Conservation (phyloP, 2,329 filamentous ascomycete genomes). For the Aspergillus jensenii region DNA sequence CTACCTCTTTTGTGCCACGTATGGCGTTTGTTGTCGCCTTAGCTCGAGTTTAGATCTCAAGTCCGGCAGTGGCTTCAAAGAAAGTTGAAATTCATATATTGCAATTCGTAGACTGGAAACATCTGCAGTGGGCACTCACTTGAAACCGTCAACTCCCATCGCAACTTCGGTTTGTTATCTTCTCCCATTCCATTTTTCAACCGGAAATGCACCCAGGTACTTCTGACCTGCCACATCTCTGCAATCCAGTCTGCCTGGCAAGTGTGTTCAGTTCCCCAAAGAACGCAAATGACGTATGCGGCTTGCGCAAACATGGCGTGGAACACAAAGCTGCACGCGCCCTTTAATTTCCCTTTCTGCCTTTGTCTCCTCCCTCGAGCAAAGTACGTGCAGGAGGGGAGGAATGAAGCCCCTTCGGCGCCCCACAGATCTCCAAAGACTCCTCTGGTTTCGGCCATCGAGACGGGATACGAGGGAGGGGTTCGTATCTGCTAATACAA, state of each 20-base stretch:
- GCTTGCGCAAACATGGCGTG: conserved; percentile 8
- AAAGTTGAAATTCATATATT: conserved; percentile 21
- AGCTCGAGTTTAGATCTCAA: conserved; percentile 27
- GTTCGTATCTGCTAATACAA: too few relatives aligned
- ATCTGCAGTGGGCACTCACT: too few relatives aligned
- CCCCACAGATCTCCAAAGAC: too few relatives aligned
- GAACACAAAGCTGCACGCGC: neutral
- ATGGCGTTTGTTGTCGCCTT: conserved; percentile 25
- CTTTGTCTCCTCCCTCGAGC: neutral
- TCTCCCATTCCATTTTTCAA: neutral
- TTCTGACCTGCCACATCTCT: neutral
- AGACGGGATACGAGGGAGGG: too few relatives aligned
- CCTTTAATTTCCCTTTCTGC: neutral
- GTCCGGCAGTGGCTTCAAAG: conserved; percentile 23
- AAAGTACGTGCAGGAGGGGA: neutral
- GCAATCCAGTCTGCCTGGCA: neutral
- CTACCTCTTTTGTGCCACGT: conserved; percentile 20
- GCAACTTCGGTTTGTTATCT: too few relatives aligned
- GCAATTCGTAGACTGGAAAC: neutral
- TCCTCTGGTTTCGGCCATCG: too few relatives aligned
- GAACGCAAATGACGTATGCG: conserved; percentile 22
- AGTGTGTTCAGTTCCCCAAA: neutral
- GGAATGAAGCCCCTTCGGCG: too few relatives aligned
- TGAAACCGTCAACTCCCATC: too few relatives aligned
- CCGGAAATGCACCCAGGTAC: too few relatives aligned